Base-by-base conservation (phyloP, 1,284 basidiomycete species). In the Leccinum glutinopallens region DNA sequence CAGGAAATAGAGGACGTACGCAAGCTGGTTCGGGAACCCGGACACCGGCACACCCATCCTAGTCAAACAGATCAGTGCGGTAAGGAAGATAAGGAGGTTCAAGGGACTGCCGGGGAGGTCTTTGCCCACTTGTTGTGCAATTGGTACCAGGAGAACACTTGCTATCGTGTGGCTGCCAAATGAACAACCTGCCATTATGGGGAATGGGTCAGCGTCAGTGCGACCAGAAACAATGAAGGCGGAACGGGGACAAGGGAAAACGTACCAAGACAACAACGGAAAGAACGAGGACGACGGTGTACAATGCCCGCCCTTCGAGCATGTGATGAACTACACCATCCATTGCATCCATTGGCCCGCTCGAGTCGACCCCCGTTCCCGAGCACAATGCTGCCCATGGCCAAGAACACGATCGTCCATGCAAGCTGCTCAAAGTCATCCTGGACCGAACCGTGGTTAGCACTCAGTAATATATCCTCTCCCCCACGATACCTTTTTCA, bases 121-220 rank as follows among this genome's bases (percentile, higher is more conserved):
- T 46, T 46, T 46, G n/a, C 43, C 43, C n/a, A 46, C 43, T 77
- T 95, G 89, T 64, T 92, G 88, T 1, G 97, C 97, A 66, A 99
- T 97, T 9, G 97, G 97, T 4, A 98, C 96, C 8, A 99, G 86
- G 25, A 99, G 85, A 7, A 99, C 94, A 53, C 94, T 94, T 0
- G 97, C 97, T 72, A 99, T 98, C 2, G 95, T 97, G 79, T 98
- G 96, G 71, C 93, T 96, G 25, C 2, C 3, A 78, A 94, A 25
- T 25, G 25, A 3, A 25, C 25, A 25, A 25, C 25, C 25, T 25
- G 25, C 25, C 3, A 25, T 25, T 3, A 25, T 25, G 25, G 25
- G 25, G 25, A 2, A 25, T 25, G 25, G 3, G 25, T 25, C 25
- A 25, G 25, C 3, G 25, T 25, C 25, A 25, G 25, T 25, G 25